phyloP scores from a whole-genome alignment of 2,329 filamentous ascomycete species.

The Ampelomyces quisqualis region DNA sequence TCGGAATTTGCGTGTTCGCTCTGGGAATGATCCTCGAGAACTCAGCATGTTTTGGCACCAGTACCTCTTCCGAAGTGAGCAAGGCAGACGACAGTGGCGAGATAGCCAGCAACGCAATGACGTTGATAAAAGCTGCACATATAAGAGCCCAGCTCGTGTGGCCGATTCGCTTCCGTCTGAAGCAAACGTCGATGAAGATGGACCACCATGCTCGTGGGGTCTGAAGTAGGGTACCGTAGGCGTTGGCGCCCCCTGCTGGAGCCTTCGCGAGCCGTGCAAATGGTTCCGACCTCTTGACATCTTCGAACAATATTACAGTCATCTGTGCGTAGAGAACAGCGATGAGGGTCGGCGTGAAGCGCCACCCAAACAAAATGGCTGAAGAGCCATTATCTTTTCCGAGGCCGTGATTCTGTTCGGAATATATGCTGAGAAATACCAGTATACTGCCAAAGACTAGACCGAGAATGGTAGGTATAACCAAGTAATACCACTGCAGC shows the following conservation, averaged over 20 bases:
- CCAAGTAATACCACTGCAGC: conserved; percentile 16
- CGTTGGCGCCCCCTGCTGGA: conserved; percentile 9
- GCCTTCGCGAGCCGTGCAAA: conserved; percentile 19
- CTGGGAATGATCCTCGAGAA: conserved; percentile 1
- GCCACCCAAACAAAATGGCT: conserved; percentile 28
- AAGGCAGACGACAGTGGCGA: conserved; percentile 16
- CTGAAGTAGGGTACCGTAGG: conserved; percentile 7
- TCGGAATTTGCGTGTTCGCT: neutral
- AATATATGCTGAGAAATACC: conserved; percentile 24
- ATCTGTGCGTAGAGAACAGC: conserved; percentile 24
- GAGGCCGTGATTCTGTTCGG: conserved; percentile 13
- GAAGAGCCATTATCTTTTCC: conserved; percentile 36
- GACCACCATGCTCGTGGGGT: conserved; percentile 13
- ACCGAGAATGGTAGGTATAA: conserved; percentile 6
- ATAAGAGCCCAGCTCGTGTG: conserved; percentile 12
- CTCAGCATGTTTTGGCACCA: conserved; percentile 2
- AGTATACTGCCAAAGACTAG: conserved; percentile 8
- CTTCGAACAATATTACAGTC: conserved; percentile 21
- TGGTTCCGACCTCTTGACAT: conserved; percentile 22
- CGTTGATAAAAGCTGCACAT: conserved; percentile 5
- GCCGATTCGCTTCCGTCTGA: conserved; percentile 11
- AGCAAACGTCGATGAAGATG: conserved; percentile 7
- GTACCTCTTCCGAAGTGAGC: conserved; percentile 9
- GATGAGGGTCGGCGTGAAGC: conserved; percentile 23
- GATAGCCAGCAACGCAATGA: conserved; percentile 12